Percentiles rank a stretch among this genome's conserved stretches.
phyloP scores from a whole-genome alignment of 2,329 filamentous ascomycete genomes.

The Aspergillus phoenicis region DNA sequence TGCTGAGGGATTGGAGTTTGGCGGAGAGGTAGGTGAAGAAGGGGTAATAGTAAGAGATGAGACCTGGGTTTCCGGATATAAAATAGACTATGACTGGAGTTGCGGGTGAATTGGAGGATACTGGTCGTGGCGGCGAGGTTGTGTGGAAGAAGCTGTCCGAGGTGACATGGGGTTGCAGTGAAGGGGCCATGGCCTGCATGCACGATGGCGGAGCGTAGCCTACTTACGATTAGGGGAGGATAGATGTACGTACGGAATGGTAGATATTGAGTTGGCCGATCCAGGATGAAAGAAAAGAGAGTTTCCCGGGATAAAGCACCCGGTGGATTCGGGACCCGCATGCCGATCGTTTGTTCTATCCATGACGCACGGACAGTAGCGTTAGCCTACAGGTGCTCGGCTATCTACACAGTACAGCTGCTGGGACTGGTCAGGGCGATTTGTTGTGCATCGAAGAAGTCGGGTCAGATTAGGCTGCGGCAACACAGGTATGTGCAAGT shows the following conservation, averaged over 20 bases:
- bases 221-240: background rate
- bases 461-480: background rate
- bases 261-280: background rate
- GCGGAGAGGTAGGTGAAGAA: conserved; percentile 44
- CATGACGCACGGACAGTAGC: background rate
- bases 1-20: conserved; percentile 18
- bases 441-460: background rate
- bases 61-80: conserved; percentile 54
- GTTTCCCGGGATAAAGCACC: background rate
- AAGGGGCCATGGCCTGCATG: background rate
- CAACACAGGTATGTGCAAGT: background rate
- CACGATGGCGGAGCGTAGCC: background rate
- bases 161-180: conserved; percentile 27
- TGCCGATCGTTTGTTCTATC: background rate
- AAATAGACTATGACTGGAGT: conserved; percentile 44
- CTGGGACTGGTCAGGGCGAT: background rate
- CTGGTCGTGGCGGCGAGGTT: conserved; percentile 11
- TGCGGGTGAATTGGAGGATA: background rate
- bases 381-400: background rate
- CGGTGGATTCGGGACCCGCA: background rate
- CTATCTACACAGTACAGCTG: too few species aligned
- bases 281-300: background rate
- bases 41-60: conserved; percentile 53
- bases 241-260: background rate
- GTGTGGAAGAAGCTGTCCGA: conserved; percentile 35